phyloP scores from a whole-genome alignment of 2,329 filamentous ascomycete species.

The Parastagonospora avenae region DNA sequence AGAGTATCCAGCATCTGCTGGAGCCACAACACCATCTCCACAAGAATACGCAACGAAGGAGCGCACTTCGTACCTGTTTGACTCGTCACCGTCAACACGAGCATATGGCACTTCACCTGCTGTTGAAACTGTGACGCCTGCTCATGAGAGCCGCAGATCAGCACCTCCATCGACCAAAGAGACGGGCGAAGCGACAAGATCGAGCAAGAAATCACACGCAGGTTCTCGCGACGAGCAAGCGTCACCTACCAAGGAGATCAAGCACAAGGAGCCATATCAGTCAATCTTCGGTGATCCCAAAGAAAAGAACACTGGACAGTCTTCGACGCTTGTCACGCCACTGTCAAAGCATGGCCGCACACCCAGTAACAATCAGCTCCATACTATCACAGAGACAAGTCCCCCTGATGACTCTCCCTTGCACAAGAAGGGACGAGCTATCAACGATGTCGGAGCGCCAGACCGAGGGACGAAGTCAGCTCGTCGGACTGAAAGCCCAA shows the following conservation, averaged over 20 bases:
- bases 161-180: constrained; percentile 17
- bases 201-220: constrained; percentile 8
- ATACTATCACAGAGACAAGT: constrained; percentile 58
- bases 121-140: constrained; percentile 22
- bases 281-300: constrained; percentile 43
- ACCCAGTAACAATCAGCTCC: constrained; percentile 47
- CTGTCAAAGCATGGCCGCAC: constrained; percentile 31
- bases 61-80: constrained; percentile 42
- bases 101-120: constrained; percentile 37
- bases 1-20: constrained; percentile 16
- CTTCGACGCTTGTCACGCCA: constrained; percentile 26
- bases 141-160: constrained; percentile 14
- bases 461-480: constrained; percentile 51
- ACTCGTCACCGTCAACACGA: constrained; percentile 45
- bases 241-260: constrained; percentile 14
- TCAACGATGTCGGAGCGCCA: constrained; percentile 50
- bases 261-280: constrained; percentile 30
- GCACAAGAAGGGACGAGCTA: constrained; percentile 50
- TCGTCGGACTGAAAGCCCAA: constrained; percentile 35
- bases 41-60: constrained; percentile 44
- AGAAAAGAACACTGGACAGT: constrained; percentile 28
- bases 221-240: constrained; percentile 11
- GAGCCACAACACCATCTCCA: constrained; percentile 28
- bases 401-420: constrained; percentile 48
- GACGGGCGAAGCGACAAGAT: constrained; percentile 6